These are phyloP conservation scores for Thinopyrum elongatum DNA, from an alignment of 176 grass and related monocot species.

Conservation along the genomic window DNA sequence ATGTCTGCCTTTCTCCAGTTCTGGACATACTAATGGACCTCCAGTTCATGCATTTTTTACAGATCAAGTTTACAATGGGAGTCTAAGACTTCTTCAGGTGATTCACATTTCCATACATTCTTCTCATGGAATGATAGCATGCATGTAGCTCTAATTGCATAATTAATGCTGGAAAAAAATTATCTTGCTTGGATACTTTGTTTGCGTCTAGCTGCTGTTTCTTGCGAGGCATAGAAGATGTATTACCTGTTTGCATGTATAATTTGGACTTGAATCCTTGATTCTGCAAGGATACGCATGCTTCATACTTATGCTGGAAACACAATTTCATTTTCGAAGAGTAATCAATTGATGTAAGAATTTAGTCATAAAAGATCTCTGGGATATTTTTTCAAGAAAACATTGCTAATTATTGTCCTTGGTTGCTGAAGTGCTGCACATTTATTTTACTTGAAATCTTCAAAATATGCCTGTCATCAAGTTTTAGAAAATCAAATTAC, in stretches of 20 bases:
- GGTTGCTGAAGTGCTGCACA: neutral
- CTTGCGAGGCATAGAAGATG: neutral
- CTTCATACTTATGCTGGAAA: conserved; percentile 21
- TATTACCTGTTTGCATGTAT: conserved; percentile 2
- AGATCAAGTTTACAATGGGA: conserved; percentile 34
- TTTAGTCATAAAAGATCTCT: conserved; percentile 14
- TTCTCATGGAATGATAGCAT: conserved; percentile 1
- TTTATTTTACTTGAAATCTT: conserved; percentile 23
- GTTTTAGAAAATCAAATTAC: conserved; percentile 26
- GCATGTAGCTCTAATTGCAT: conserved; percentile 17
- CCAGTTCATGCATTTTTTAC: conserved; percentile 16
- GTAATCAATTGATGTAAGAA: neutral
- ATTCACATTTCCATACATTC: conserved; percentile 18
- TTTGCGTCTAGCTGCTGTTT: neutral
- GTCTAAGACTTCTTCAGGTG: conserved; percentile 50
- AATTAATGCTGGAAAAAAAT: conserved; percentile 2
- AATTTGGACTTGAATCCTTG: neutral
- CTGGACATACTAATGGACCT: conserved; percentile 39
- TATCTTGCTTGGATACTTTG: neutral
- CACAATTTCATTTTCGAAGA: neutral
- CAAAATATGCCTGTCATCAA: neutral
- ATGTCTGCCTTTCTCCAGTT: conserved; percentile 39
- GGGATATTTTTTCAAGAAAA: neutral
- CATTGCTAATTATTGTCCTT: neutral
- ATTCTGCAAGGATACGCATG: neutral